These are phyloP conservation scores for Thermochaetoides thermophila DNA, from an alignment of 495 filamentous ascomycete genomes.

Conservation along the genomic window DNA sequence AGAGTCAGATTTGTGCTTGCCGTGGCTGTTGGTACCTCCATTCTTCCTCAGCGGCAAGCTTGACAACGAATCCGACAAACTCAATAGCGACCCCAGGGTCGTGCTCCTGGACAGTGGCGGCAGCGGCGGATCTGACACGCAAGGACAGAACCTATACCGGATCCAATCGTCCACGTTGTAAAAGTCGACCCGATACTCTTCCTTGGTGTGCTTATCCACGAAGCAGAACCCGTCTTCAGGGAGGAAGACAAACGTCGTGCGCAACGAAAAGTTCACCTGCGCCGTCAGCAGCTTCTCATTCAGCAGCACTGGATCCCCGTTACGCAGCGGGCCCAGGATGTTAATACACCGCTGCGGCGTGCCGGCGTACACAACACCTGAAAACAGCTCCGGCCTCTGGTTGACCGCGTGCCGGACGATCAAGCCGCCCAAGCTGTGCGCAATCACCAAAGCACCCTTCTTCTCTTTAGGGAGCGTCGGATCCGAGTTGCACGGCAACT, in stretches of 20 bases:
- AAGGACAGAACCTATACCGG: slow-evolving; percentile 64
- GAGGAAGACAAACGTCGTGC: slow-evolving; percentile 71
- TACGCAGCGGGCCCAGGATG: slow-evolving; percentile 78
- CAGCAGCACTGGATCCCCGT: slow-evolving; percentile 79
- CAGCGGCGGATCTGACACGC: slow-evolving; percentile 45
- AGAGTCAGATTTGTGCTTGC: neutral
- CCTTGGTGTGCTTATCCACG: slow-evolving; percentile 64
- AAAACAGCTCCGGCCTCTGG: slow-evolving; percentile 71
- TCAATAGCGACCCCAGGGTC: slow-evolving; percentile 24
- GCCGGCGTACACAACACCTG: slow-evolving; percentile 76
- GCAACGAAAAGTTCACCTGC: slow-evolving; percentile 86
- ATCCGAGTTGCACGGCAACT: slow-evolving; percentile 60
- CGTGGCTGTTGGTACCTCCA: slow-evolving; percentile 12
- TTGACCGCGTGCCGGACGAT: slow-evolving; percentile 88
- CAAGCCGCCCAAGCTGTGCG: slow-evolving; percentile 80
- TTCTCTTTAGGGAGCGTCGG: slow-evolving; percentile 29
- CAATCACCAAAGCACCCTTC: slow-evolving; percentile 65
- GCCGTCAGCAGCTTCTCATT: slow-evolving; percentile 85
- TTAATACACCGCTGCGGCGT: slow-evolving; percentile 77
- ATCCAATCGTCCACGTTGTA: slow-evolving; percentile 70
- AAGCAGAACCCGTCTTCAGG: slow-evolving; percentile 86
- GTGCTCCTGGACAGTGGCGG: slow-evolving; percentile 27
- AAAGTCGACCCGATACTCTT: slow-evolving; percentile 75
- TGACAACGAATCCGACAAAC: slow-evolving; percentile 21
- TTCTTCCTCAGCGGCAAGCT: slow-evolving; percentile 16